Evolutionary conservation across 2,329 filamentous ascomycete species (phyloP), one percentile per base, ranked within the genome.

Genomic region (Aspergillus transmontanensis): DNA sequence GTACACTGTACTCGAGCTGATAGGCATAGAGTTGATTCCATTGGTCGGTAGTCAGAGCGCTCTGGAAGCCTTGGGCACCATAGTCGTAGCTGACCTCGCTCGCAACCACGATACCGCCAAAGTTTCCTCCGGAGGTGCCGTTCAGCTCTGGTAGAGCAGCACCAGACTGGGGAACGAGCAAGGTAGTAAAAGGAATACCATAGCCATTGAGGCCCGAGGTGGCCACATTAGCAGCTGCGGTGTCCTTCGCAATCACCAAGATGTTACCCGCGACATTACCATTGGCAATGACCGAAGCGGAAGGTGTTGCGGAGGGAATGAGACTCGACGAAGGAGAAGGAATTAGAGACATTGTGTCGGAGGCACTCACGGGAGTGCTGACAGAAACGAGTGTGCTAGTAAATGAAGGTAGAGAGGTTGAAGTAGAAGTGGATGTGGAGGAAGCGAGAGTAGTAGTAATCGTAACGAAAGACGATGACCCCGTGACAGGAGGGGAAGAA

Each of bases 121-220:
- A 89, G 72, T 86, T 87, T 64, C 86, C 86, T 58, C 78, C 73
- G 0, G 76, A 67, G 3, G 80, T 80, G 14, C 78, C 77, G 69
- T 84, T 87, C 36, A 89, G 79, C 0, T 74, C 65, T 1, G 87
- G 87, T 32, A 89, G 81, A 21, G 76, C 67, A 6, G 80, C 75
- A 16, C 86, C 86, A 7, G 71, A 69, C 68, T 85, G 78, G 9
- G 86, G 85, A n/a, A 89, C 85, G 23, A 83, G 66, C 12, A 87
- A 69, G 6, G 82, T 79, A 67, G 87, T 78, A 68, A 82, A 88
- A 1, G 86, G 85, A 65, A 89, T 88, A 36, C 85, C 86, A 68
- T 89, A 89, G 62, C 80, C 86, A 69, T 86, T 83, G 10, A 89
- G 80, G 28, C 86, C 86, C 14, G 82, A 82, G 41, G 80, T 82